These are phyloP conservation scores for Stellera chamaejasme DNA, from an alignment of 345 rosid species.

Conservation along the genomic window DNA sequence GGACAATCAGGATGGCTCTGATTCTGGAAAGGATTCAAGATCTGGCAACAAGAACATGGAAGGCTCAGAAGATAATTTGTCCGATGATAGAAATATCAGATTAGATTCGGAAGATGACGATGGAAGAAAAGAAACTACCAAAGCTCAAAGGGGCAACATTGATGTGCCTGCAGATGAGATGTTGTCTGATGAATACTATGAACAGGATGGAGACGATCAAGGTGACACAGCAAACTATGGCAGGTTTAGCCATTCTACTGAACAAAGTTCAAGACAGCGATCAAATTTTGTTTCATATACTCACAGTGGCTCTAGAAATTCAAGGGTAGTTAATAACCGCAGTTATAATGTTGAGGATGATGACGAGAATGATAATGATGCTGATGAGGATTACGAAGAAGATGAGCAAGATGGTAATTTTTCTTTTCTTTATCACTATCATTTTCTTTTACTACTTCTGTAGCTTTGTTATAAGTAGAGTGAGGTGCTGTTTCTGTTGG, in stretches of 20 bases:
- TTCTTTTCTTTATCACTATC: slow-evolving; percentile 2
- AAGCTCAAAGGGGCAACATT: slow-evolving; percentile 54
- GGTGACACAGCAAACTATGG: slow-evolving; percentile 60
- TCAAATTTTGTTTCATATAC: slow-evolving; percentile 31
- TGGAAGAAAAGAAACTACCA: slow-evolving; percentile 39
- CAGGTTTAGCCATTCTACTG: slow-evolving; percentile 45
- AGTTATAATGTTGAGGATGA: slow-evolving; percentile 28
- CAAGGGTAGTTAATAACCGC: slow-evolving; percentile 34
- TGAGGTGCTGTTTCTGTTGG: not conserved
- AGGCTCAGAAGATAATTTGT: slow-evolving; percentile 50
- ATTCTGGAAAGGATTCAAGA: slow-evolving; percentile 67
- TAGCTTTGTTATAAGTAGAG: no score
- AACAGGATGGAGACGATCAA: slow-evolving; percentile 97
- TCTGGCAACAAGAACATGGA: slow-evolving; percentile 42
- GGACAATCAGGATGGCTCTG: slow-evolving; percentile 49
- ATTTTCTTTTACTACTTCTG: not conserved
- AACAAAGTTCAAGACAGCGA: slow-evolving; percentile 43
- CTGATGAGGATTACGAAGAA: slow-evolving; percentile 72
- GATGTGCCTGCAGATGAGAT: slow-evolving; percentile 98
- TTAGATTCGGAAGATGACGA: slow-evolving; percentile 65
- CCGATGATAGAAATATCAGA: slow-evolving; percentile 42
- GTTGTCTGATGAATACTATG: slow-evolving; percentile 99
- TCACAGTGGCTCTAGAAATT: slow-evolving; percentile 40
- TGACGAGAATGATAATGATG: slow-evolving; percentile 38
- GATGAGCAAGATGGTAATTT: slow-evolving; percentile 77